Percentiles rank a stretch among this genome's conserved stretches.
Evolutionary conservation across 257 asterid genomes (phyloP).

Genomic region (Nicotiana tabacum): DNA sequence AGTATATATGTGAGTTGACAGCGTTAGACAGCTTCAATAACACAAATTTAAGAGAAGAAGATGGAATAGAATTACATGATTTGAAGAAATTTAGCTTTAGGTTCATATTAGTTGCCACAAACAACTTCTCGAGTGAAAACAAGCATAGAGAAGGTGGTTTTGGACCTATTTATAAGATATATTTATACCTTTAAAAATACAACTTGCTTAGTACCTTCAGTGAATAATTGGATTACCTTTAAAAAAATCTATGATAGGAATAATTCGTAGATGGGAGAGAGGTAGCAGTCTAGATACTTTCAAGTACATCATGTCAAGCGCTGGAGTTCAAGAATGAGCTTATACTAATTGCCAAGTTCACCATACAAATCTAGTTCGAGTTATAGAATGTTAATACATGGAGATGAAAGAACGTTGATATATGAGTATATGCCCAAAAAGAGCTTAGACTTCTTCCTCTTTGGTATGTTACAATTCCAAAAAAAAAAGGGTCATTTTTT

Average conservation of each 20-base stretch:
- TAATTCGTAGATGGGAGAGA: slow-evolving; percentile 38
- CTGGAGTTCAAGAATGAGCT: slow-evolving; percentile 61
- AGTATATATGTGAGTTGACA: slow-evolving; percentile 12
- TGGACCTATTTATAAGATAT: too few relatives aligned
- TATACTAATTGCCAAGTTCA: slow-evolving; percentile 48
- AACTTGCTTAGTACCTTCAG: too few relatives aligned
- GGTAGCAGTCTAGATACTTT: slow-evolving; percentile 57
- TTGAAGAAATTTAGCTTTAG: slow-evolving; percentile 37
- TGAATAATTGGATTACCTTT: not conserved
- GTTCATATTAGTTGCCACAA: slow-evolving; percentile 39
- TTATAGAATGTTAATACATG: slow-evolving; percentile 46
- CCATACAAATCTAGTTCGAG: slow-evolving; percentile 56
- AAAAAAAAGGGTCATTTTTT: not conserved
- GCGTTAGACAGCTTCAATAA: slow-evolving; percentile 10
- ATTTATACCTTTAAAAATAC: too few relatives aligned
- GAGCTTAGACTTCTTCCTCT: slow-evolving; percentile 47
- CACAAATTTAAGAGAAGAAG: slow-evolving; percentile 1
- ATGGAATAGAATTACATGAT: slow-evolving; percentile 24
- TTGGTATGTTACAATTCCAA: slow-evolving; percentile 23
- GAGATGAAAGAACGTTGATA: slow-evolving; percentile 50
- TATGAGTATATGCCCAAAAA: slow-evolving; percentile 45
- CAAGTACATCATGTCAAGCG: slow-evolving; percentile 52
- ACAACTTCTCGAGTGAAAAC: slow-evolving; percentile 29
- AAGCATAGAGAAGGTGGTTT: slow-evolving; percentile 39
- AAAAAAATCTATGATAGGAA: too few relatives aligned